These are phyloP conservation scores for Arachnopeziza araneosa DNA, from an alignment of 2,329 filamentous ascomycete species.

Conservation along the genomic window DNA sequence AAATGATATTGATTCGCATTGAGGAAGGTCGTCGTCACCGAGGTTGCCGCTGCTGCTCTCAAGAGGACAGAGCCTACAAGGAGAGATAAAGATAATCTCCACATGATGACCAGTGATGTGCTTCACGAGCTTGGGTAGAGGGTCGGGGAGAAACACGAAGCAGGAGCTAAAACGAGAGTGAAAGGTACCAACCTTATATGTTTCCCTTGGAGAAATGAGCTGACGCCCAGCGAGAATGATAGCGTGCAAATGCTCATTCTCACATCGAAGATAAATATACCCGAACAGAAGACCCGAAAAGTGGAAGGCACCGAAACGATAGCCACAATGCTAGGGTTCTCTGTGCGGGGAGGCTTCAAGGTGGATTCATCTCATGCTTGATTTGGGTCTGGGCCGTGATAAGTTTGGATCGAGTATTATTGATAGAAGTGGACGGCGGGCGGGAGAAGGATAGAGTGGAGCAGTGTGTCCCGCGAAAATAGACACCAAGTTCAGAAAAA, in stretches of 20 bases:
- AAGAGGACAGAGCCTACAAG: not conserved
- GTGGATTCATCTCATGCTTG: not conserved
- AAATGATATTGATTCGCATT: conserved; percentile 16
- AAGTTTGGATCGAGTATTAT: not conserved
- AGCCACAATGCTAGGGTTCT: not conserved
- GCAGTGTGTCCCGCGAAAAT: too few species aligned
- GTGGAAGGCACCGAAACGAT: not conserved
- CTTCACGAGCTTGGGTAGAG: not conserved
- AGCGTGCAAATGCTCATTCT: too few species aligned
- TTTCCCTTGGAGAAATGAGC: not conserved
- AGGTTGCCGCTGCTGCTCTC: not conserved
- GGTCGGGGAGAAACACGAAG: not conserved
- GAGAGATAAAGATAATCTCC: not conserved
- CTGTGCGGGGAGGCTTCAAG: not conserved
- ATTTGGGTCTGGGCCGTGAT: not conserved
- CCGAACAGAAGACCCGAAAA: not conserved
- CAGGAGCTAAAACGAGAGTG: not conserved
- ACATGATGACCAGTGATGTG: not conserved
- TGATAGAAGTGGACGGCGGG: not conserved
- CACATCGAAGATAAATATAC: too few species aligned
- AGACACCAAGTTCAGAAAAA: not conserved
- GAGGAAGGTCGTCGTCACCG: conserved; percentile 8
- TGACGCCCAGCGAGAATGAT: too few species aligned
- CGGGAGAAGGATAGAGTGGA: too few species aligned
- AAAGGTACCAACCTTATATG: not conserved